Percentiles rank a stretch among this genome's conserved stretches.
Evolutionary conservation across 2,329 filamentous ascomycete genomes (phyloP).

Genomic region (Dothistroma septosporum): DNA sequence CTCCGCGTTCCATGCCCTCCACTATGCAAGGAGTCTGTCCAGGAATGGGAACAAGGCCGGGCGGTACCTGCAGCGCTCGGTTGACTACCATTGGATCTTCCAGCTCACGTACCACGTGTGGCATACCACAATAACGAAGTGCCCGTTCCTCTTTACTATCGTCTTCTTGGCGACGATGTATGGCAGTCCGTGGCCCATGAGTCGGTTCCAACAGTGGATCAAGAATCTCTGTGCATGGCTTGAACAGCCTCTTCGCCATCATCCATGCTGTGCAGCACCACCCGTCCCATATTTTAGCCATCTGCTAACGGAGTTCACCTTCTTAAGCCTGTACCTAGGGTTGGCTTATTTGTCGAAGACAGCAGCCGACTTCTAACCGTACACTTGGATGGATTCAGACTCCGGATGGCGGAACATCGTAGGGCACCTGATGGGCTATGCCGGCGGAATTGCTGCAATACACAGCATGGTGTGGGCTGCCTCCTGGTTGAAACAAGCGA

Average conservation of each 20-base stretch:
- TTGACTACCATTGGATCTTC: not conserved
- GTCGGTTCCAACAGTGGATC: slow-evolving; percentile 13
- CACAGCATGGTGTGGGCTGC: slow-evolving; percentile 11
- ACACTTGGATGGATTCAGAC: slow-evolving; percentile 16
- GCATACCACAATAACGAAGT: slow-evolving; percentile 8
- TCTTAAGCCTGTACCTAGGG: slow-evolving; percentile 12
- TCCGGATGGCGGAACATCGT: slow-evolving; percentile 12
- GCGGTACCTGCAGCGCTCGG: not conserved
- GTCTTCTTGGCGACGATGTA: slow-evolving; percentile 17
- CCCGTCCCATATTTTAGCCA: slow-evolving; percentile 11
- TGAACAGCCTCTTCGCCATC: slow-evolving; percentile 16
- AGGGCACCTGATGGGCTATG: slow-evolving; percentile 12
- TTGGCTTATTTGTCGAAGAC: slow-evolving; percentile 12
- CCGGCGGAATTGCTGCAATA: slow-evolving; percentile 10
- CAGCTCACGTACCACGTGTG: slow-evolving; percentile 10
- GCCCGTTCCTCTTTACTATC: slow-evolving; percentile 9
- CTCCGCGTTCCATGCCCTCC: slow-evolving; percentile 14
- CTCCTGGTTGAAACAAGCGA: not conserved
- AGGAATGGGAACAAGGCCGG: not conserved
- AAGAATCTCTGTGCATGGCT: slow-evolving; percentile 16
- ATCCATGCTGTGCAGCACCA: slow-evolving; percentile 4
- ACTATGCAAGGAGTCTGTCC: slow-evolving; percentile 2
- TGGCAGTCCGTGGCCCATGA: slow-evolving; percentile 5
- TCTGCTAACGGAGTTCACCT: slow-evolving; percentile 6
- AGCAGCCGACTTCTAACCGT: slow-evolving; percentile 10